Percentiles rank a stretch among this genome's conserved stretches.
Conservation (phyloP, 208 protist species). For the Crithidia expoeki region DNA sequence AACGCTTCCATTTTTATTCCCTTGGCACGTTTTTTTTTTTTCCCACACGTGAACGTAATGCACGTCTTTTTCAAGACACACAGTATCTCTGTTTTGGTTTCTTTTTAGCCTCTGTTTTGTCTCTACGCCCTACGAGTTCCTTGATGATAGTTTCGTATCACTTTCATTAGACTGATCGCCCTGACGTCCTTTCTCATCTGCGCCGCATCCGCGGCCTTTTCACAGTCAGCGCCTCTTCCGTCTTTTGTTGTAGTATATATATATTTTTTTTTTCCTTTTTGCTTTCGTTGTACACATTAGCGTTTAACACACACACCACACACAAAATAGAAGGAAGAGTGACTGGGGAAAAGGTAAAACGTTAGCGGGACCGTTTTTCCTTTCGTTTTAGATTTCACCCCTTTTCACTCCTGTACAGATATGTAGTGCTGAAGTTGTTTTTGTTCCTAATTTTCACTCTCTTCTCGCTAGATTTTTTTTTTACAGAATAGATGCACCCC, state of each 20-base stretch:
- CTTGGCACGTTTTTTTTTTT: neutral
- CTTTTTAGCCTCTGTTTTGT: conserved; percentile 22
- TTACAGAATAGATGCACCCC: conserved; percentile 18
- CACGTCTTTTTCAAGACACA: conserved; percentile 20
- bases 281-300: neutral
- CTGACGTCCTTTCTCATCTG: neutral
- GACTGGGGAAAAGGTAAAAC: neutral
- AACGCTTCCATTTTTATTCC: neutral
- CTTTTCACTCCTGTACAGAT: conserved; percentile 34
- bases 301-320: neutral
- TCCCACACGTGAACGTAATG: neutral
- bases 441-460: conserved; percentile 11
- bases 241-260: neutral
- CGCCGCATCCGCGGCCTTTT: conserved; percentile 18
- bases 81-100: conserved; percentile 7
- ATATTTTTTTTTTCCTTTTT: neutral
- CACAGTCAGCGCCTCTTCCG: conserved; percentile 3
- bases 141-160: conserved; percentile 7
- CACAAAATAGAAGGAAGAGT: neutral
- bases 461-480: conserved; percentile 15
- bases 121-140: conserved; percentile 5
- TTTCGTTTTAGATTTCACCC: conserved; percentile 14
- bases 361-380: neutral
- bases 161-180: conserved; percentile 17
- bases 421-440: conserved; percentile 13